A percentile compares a stretch with the other conserved stretches of the same genome.
Conservation (phyloP, 169 alveolate genomes). For the Cryptosporidium felis region DNA sequence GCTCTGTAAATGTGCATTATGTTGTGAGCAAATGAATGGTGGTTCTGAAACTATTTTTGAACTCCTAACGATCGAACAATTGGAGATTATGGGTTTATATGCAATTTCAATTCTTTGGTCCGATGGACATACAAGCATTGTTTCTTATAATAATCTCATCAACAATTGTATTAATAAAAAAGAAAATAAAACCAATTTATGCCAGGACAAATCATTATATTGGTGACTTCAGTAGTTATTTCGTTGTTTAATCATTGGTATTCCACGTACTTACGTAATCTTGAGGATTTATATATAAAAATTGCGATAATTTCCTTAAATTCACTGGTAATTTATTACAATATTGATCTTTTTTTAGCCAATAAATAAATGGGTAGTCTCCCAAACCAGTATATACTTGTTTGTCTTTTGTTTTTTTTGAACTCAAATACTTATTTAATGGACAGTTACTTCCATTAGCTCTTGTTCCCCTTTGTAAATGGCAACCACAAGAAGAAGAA, state of each 20-base stretch:
- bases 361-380: too few species aligned
- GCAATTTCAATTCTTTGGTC: conserved; percentile 89
- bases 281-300: too few species aligned
- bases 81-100: conserved; percentile 84
- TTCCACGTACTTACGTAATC: too few species aligned
- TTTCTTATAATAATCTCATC: conserved; percentile 66
- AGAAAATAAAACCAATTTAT: background rate
- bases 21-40: conserved; percentile 76
- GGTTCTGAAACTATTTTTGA: conserved; percentile 70
- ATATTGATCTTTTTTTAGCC: too few species aligned
- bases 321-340: too few species aligned
- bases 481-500: conserved; percentile 29
- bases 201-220: conserved; percentile 23
- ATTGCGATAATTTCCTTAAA: too few species aligned
- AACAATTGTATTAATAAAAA: background rate
- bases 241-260: too few species aligned
- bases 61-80: conserved; percentile 79
- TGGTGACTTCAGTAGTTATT: too few species aligned
- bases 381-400: too few species aligned
- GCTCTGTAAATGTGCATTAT: conserved; percentile 84
- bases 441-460: conserved; percentile 39
- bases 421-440: too few species aligned
- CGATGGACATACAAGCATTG: conserved; percentile 83
- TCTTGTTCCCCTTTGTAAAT: conserved; percentile 32
- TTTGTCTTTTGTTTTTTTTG: too few species aligned